Evolutionary conservation across 106 monocot species (phyloP).

Genomic region (Alisma plantagoaquatica): DNA sequence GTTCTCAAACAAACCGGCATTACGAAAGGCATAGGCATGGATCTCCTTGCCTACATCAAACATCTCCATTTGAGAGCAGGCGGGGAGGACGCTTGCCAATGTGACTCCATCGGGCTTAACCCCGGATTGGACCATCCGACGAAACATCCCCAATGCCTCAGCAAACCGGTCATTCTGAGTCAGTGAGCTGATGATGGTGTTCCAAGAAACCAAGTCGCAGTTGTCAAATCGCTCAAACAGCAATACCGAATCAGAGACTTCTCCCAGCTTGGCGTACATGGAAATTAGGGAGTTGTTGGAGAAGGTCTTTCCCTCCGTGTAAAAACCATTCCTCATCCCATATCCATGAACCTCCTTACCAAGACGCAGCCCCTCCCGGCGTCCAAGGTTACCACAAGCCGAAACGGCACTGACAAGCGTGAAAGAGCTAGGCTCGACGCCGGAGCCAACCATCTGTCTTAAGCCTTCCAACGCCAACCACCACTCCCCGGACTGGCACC

Average conservation of each 20-base stretch:
- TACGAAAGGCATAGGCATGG: conserved; percentile 54
- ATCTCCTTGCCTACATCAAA: conserved; percentile 56
- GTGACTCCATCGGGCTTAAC: conserved; percentile 63
- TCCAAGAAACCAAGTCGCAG: conserved; percentile 60
- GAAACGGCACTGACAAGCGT: conserved; percentile 53
- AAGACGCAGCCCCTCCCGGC: conserved; percentile 21
- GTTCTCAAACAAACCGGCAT: conserved; percentile 44
- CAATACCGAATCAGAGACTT: conserved; percentile 32
- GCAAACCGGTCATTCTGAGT: conserved; percentile 32
- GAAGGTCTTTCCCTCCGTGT: conserved; percentile 36
- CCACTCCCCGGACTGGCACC: conserved; percentile 67
- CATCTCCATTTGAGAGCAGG: conserved; percentile 46
- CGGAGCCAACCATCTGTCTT: conserved; percentile 29
- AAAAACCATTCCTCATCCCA: conserved; percentile 49
- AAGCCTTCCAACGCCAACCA: conserved; percentile 36
- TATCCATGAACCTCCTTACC: conserved; percentile 56
- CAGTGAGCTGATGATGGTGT: conserved; percentile 72
- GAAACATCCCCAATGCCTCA: conserved; percentile 30
- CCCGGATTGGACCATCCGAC: conserved; percentile 27
- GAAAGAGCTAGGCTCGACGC: conserved; percentile 47
- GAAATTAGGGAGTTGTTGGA: conserved; percentile 53
- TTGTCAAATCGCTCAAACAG: conserved; percentile 41
- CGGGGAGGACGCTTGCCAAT: conserved; percentile 60
- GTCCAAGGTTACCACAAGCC: conserved; percentile 45
- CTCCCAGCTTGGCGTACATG: conserved; percentile 76